Evolutionary conservation across 805 yeast genomes (phyloP).

Genomic region (Teunomyces stri): DNA sequence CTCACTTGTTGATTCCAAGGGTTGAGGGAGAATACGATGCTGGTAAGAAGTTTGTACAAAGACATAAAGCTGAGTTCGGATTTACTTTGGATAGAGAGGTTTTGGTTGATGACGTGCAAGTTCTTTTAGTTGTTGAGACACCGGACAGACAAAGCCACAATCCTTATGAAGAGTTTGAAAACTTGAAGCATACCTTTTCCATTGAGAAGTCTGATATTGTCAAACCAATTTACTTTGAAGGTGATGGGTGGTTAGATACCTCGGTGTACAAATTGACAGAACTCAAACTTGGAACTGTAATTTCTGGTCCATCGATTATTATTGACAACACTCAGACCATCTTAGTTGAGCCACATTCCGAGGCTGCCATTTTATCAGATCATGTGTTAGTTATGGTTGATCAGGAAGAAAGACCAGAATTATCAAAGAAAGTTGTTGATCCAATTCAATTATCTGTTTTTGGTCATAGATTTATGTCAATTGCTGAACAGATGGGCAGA

Average conservation of each 20-base stretch:
- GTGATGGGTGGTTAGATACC: slow-evolving; percentile 43
- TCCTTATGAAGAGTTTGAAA: slow-evolving; percentile 17
- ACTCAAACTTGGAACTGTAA: slow-evolving; percentile 18
- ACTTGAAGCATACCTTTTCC: not conserved
- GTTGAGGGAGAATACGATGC: slow-evolving; percentile 22
- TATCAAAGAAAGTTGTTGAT: slow-evolving; percentile 27
- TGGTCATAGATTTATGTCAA: slow-evolving; percentile 52
- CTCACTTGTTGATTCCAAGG: slow-evolving; percentile 67
- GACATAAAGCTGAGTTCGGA: slow-evolving; percentile 36
- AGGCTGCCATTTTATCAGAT: slow-evolving; percentile 24
- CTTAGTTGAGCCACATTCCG: slow-evolving; percentile 31
- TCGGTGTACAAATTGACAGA: slow-evolving; percentile 20
- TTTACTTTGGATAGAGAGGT: slow-evolving; percentile 34
- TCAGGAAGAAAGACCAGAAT: slow-evolving; percentile 19
- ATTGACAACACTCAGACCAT: slow-evolving; percentile 31
- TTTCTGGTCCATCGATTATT: slow-evolving; percentile 33
- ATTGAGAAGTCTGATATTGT: not conserved
- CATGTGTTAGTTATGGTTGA: slow-evolving; percentile 24
- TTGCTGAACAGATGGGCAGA: slow-evolving; percentile 58
- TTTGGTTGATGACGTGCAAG: slow-evolving; percentile 38
- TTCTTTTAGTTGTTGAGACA: slow-evolving; percentile 18
- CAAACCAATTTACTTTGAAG: slow-evolving; percentile 52
- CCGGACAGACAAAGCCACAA: slow-evolving; percentile 12
- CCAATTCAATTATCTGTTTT: slow-evolving; percentile 41
- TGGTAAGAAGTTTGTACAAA: slow-evolving; percentile 21